Evolutionary conservation across 768 basidiomycete species (phyloP).

Genomic region (Austroboletus festivus): DNA sequence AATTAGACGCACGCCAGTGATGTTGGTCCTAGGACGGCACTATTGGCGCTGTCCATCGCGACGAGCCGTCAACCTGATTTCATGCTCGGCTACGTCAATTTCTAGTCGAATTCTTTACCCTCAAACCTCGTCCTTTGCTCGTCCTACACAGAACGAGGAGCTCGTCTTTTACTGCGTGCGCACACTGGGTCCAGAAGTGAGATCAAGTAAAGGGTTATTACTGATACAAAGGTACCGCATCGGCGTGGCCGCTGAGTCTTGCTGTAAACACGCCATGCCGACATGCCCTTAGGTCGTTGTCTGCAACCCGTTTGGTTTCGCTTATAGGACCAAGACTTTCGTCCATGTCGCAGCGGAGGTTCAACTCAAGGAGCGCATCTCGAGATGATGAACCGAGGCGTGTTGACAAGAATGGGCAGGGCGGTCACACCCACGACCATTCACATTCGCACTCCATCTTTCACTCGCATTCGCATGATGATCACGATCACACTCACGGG

Average conservation of each 20-base stretch:
- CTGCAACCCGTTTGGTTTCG: background rate
- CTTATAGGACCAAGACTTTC: background rate
- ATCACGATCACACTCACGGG: slow-evolving; percentile 55
- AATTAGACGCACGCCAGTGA: slow-evolving; percentile 17
- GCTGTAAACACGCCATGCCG: slow-evolving; percentile 3
- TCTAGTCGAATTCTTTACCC: background rate
- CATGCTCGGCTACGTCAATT: slow-evolving; percentile 2
- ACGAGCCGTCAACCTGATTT: slow-evolving; percentile 8
- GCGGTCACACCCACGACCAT: slow-evolving; percentile 33
- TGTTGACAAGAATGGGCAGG: slow-evolving; percentile 5
- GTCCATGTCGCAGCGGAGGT: slow-evolving; percentile 23
- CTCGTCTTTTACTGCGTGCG: background rate
- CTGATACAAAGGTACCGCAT: slow-evolving; percentile 13
- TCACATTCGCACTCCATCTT: slow-evolving; percentile 63
- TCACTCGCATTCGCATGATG: slow-evolving; percentile 64
- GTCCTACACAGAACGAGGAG: background rate
- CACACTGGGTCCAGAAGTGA: background rate
- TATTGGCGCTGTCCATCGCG: slow-evolving; percentile 11
- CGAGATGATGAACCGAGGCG: slow-evolving; percentile 29
- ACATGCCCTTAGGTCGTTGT: slow-evolving; percentile 17
- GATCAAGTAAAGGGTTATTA: slow-evolving; percentile 1
- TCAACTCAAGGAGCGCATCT: slow-evolving; percentile 16
- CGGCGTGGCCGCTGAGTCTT: background rate
- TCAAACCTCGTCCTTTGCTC: background rate
- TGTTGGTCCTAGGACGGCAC: slow-evolving; percentile 6